Conservation (phyloP, 1,284 basidiomycete species). For the Prillingera fragicola region DNA sequence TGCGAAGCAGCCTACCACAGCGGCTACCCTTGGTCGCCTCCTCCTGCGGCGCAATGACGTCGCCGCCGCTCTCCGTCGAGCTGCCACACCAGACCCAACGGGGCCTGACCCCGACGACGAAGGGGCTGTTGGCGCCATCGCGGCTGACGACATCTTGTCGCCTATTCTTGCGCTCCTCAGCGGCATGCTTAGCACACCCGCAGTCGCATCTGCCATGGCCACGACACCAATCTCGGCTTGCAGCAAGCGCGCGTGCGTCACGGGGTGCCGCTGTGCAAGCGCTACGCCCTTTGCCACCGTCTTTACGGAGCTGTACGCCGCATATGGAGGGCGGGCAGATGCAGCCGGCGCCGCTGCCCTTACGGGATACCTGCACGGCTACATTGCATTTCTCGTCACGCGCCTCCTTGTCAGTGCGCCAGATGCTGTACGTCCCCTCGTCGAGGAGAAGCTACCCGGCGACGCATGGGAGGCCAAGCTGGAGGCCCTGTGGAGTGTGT, state of each 20-base stretch:
- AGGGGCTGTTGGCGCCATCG: background rate
- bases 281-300: constrained; percentile 1
- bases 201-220: background rate
- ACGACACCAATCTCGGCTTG: constrained; percentile 7
- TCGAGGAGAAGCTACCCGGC: constrained; percentile 5
- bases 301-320: constrained; percentile 6
- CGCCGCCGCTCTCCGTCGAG: background rate
- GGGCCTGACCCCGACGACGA: background rate
- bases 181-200: background rate
- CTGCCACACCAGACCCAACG: too few species aligned
- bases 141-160: constrained; percentile 3
- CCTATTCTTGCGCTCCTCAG: constrained; percentile 4
- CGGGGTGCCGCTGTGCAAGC: constrained; percentile 5
- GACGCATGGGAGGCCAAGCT: background rate
- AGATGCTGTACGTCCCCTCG: background rate
- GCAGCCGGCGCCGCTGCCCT: background rate
- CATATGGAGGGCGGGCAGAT: background rate
- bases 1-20: background rate
- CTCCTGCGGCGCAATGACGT: background rate
- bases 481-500: background rate
- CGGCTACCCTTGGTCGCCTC: background rate
- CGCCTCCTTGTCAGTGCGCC: constrained; percentile 1
- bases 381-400: constrained; percentile 10
- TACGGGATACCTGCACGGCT: constrained; percentile 4
- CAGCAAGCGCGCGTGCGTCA: constrained; percentile 9